Evolutionary conservation across 768 basidiomycete species (phyloP), one percentile per base, ranked within the genome.

Genomic region (Tremella mesenterica): DNA sequence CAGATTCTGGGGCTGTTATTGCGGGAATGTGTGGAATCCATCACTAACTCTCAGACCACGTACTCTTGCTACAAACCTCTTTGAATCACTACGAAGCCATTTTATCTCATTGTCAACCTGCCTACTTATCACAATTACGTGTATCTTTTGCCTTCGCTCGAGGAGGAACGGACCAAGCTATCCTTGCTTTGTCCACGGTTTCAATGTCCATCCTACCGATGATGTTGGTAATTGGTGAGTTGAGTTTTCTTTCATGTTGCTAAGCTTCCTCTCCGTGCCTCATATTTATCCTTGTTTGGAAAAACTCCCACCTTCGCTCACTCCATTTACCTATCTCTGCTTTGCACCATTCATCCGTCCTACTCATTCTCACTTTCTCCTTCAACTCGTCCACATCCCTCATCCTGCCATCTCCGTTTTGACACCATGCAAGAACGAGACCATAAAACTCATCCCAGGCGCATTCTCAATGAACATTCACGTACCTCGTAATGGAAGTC

Each of bases 21-120:
- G n/a, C n/a, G n/a, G n/a, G n/a, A n/a, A n/a, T n/a, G n/a, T n/a
- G n/a, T 31, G 57, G 18, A 1, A 44, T 48, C 26, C 18, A 14
- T n/a, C n/a, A n/a, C n/a, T n/a, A n/a, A n/a, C n/a, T n/a, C n/a
- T 38, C 27, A 91, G 91, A 96, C 73, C 92, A 96, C 69, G 89
- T 95, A 60, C 72, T 91, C 21, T 83, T 87, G 2, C 76, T 96
- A 52, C 88, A 92, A 64, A 85, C 88, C 63, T 81, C 86, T 1
- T 79, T 96, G 52, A 78, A 76, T 10, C 85, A 93, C 72, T 88
- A 87, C 73, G 90, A 96, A 67, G 84, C 85, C 27, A 85, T 90
- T 75, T 77, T 96, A 45, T 83, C 84, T 58, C 84, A 92, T 60
- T 85, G 86, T 16, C 88, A 92, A 62, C 88, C 88, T 0, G 83